Base-by-base conservation (phyloP, 169 alveolate species). In the Plasmodium malariae region DNA sequence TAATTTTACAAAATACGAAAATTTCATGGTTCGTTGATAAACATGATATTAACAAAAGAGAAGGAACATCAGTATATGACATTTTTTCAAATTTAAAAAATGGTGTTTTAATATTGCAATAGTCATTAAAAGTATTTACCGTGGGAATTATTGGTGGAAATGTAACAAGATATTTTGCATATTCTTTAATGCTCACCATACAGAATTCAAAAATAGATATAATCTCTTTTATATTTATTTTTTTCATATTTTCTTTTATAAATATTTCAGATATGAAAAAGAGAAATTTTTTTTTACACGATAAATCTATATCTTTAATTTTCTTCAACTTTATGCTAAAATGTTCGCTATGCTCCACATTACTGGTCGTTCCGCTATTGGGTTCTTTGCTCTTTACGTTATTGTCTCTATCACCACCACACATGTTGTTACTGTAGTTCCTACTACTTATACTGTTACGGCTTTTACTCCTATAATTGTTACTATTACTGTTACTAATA, bases 1-100 rank as follows among this genome's bases (percentile, higher is more conserved):
- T 89, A 34, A 92, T 54, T 92, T 95, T 91, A 49, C 93, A 90
- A 60, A 94, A 80, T 28, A 94, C 62, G 80, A 94, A 94, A 32
- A 94, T 62, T 54, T 87, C 86, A 40, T 94, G 95, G 70, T 94
- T 73, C 9, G 91, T 73, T 40, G 95, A 93, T 30, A 94, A 91
- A 59, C 89, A 94, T 14, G 94, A 59, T 76, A 94, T 78, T 74
- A 94, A 85, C 72, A 92, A 80, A 55, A 94, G 88, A 12, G 96
- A 55, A 7, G 94, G 88, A 7, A 93, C 72, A 54, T 87, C 96
- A 21, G 95, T 88, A 19, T 36, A 49, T 86, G 69, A 74, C 28
- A 73, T 40, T 67, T 55, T 83, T 67, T 83, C 91, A 30, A 83
- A 67, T 57, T 83, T 83, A 67, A 51, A 83, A 57, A 65, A 83